A percentile compares a stretch with the other conserved stretches of the same genome.
Conservation (phyloP, 2,329 filamentous ascomycete species). For the Diplodia seriata region DNA sequence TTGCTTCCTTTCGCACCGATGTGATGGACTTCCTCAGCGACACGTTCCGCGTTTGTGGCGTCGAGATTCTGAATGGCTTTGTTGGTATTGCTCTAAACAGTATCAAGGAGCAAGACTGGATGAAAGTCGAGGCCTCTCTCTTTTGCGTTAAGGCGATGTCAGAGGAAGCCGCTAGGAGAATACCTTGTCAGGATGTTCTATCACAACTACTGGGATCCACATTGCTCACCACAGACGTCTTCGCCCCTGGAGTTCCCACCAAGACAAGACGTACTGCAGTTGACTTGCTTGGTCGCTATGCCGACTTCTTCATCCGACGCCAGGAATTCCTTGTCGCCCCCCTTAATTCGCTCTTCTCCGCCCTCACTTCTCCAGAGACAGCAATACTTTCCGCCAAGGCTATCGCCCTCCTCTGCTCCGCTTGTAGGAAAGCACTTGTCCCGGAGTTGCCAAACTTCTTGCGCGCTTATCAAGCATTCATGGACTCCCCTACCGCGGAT, state of each 20-base stretch:
- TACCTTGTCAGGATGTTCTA: constrained; percentile 65
- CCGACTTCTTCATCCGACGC: constrained; percentile 77
- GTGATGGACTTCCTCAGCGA: constrained; percentile 79
- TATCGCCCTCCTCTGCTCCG: constrained; percentile 76
- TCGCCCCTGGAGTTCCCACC: constrained; percentile 60
- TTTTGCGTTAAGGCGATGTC: constrained; percentile 71
- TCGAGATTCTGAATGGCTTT: constrained; percentile 55
- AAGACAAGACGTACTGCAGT: constrained; percentile 73
- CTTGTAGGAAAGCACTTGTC: constrained; percentile 73
- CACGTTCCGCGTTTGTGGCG: constrained; percentile 65
- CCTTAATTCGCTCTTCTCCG: constrained; percentile 75
- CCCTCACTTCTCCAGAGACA: constrained; percentile 67
- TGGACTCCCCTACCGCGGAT: constrained; percentile 66
- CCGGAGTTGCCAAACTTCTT: constrained; percentile 73
- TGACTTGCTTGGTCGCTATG: constrained; percentile 73
- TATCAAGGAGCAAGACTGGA: constrained; percentile 54
- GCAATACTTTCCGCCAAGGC: constrained; percentile 75
- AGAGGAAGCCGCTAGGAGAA: constrained; percentile 67
- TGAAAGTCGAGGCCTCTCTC: constrained; percentile 59
- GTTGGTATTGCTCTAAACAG: constrained; percentile 53
- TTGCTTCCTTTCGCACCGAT: constrained; percentile 77
- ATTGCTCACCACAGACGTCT: constrained; percentile 59
- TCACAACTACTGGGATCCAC: constrained; percentile 69
- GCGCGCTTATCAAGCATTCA: constrained; percentile 71
- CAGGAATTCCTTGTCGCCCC: constrained; percentile 71